Evolutionary conservation across 129 eudicot genomes (phyloP), one percentile per base, ranked within the genome.

Genomic region (Solidago caesia): DNA sequence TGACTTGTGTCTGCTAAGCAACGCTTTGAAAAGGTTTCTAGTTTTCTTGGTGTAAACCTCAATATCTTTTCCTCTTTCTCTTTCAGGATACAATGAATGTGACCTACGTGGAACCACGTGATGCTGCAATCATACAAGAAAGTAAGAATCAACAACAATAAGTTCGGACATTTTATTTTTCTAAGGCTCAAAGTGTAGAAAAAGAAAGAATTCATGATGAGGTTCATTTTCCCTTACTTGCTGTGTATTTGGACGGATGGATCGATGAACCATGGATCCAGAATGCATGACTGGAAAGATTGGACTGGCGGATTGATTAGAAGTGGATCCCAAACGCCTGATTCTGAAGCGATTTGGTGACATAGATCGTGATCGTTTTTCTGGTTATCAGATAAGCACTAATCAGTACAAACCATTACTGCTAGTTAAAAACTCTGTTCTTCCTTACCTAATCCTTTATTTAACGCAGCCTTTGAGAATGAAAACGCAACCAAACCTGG

Each of bases 341-440:
- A 92, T 83, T 75, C 82, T 68, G 73, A 89, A 87, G 39, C 85
- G 80, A 72, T 67, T 81, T 27, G 95, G 96, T 62, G 96, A 89
- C 71, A 70, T 74, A 47, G 96, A 75, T 5, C 86, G 79, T 73
- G 96, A 63, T 53, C 85, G 83, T 80, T 81, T 88, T 74, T 83
- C 95, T 87, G 81, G 60, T 79, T 58, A 73, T 48, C 43, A 69
- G 48, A 43, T 72, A 82, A 21, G n/a, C 56, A 21, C 0, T 44
- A 60, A 73, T 70, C 12, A 14, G 67, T 67, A 25, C 27, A 60
- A 33, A 33, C 39, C 39, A 33, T 33, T 75, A 2, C 8, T 7
- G 41, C 59, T 21, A 74, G 29, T 64, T 47, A 41, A 27, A 46
- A 64, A 13, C 25, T 41, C 39, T 42, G 69, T 55, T 67, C n/a